These are phyloP conservation scores for Colletotrichum scovillei DNA, from an alignment of 2,329 filamentous ascomycete species.

Conservation along the genomic window DNA sequence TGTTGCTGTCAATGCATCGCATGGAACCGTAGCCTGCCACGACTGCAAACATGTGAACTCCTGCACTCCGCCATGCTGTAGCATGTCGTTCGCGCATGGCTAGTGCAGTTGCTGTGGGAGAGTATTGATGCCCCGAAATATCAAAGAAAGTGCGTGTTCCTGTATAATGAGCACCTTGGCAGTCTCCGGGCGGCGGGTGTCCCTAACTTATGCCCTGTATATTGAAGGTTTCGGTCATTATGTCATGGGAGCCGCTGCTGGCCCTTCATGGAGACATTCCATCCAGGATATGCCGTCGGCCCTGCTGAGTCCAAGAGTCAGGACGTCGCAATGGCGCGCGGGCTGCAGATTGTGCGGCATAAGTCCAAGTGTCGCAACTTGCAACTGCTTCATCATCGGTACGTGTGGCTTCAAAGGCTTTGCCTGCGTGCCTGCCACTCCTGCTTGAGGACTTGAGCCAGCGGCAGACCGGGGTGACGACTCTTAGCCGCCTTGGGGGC, in stretches of 20 bases:
- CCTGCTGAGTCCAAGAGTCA: slow-evolving; percentile 18
- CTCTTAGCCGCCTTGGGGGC: slow-evolving; percentile 15
- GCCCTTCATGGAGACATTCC: slow-evolving; percentile 1
- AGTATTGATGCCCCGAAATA: neutral
- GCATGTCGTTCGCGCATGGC: neutral
- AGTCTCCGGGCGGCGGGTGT: neutral
- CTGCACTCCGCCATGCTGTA: neutral
- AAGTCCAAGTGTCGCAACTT: slow-evolving; percentile 4
- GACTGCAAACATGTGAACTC: neutral
- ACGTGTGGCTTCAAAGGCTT: neutral
- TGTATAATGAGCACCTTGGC: neutral
- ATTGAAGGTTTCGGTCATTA: slow-evolving; percentile 21
- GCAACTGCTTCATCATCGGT: slow-evolving; percentile 1
- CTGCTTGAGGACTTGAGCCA: neutral
- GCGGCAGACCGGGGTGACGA: slow-evolving; percentile 13
- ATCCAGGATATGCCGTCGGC: neutral
- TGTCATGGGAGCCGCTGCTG: slow-evolving; percentile 22
- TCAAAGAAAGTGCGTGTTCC: neutral
- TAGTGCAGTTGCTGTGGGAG: neutral
- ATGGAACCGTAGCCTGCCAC: neutral
- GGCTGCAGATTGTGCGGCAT: slow-evolving; percentile 4
- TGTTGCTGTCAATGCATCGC: neutral
- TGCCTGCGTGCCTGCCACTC: neutral
- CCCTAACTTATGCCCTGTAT: slow-evolving; percentile 1
- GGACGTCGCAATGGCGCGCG: slow-evolving; percentile 12